phyloP scores from a whole-genome alignment of 805 yeast genomes.

The Saccharomycopsis amapae region DNA sequence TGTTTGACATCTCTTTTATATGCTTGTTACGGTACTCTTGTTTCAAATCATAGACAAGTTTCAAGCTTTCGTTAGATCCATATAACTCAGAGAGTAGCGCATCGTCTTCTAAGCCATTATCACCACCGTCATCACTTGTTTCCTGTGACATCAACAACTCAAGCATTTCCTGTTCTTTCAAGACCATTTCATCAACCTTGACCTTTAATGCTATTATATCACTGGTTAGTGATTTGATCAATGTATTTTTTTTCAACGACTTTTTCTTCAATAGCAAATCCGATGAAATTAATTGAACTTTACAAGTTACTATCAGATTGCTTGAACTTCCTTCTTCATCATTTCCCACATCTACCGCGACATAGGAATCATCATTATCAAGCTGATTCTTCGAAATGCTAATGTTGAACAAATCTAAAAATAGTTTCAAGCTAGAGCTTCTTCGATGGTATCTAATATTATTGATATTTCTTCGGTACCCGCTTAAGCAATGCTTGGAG shows the following conservation, averaged over 20 bases:
- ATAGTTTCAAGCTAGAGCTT: slow-evolving; percentile 5
- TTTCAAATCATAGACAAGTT: background rate
- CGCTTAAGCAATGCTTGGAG: background rate
- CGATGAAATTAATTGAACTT: slow-evolving; percentile 19
- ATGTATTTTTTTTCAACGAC: slow-evolving; percentile 18
- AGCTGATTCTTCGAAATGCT: background rate
- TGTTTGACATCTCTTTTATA: background rate
- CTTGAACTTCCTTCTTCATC: background rate
- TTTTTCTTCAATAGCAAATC: slow-evolving; percentile 21
- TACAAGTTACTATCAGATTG: slow-evolving; percentile 8
- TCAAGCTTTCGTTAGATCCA: background rate
- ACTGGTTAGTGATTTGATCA: slow-evolving; percentile 16
- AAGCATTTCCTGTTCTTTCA: slow-evolving; percentile 14
- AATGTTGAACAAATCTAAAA: slow-evolving; percentile 16
- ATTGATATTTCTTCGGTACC: background rate
- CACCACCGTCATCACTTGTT: background rate
- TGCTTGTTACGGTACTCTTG: background rate
- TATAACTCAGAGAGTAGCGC: background rate
- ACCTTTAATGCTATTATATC: slow-evolving; percentile 16
- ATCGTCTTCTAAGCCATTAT: too few species aligned
- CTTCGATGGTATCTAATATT: background rate
- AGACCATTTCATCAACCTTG: slow-evolving; percentile 15
- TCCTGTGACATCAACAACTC: background rate
- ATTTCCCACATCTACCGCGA: background rate
- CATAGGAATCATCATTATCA: background rate